Percentiles rank a stretch among this genome's conserved stretches.
Conservation (phyloP, 305 asterid species). For the Rubia peregrina region DNA sequence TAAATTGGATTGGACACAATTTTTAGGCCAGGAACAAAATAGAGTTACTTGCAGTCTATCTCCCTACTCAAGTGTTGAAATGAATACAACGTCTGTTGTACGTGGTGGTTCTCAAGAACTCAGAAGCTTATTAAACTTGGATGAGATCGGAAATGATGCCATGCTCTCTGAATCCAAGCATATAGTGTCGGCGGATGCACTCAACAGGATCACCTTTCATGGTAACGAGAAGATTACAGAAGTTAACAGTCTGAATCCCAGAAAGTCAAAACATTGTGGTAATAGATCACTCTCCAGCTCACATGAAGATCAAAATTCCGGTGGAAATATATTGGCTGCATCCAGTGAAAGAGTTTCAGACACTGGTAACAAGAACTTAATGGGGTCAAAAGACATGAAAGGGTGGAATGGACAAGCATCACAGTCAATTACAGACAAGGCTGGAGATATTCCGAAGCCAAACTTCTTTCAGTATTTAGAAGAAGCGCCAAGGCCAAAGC, state of each 20-base stretch:
- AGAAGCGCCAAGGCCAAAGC: slow-evolving; percentile 16
- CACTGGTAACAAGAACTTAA: slow-evolving; percentile 7
- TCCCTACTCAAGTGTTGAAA: slow-evolving; percentile 7
- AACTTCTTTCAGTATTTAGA: slow-evolving; percentile 14
- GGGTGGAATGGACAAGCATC: slow-evolving; percentile 18
- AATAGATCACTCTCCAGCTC: slow-evolving; percentile 11
- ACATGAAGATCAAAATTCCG: slow-evolving; percentile 6
- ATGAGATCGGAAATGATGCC: slow-evolving; percentile 14
- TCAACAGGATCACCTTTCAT: slow-evolving; percentile 9
- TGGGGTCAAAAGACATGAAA: slow-evolving; percentile 1
- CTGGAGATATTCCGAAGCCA: slow-evolving; percentile 9
- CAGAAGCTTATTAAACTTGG: slow-evolving; percentile 17
- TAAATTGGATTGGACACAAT: slow-evolving; percentile 3
- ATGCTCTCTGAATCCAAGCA: slow-evolving; percentile 18
- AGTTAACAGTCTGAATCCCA: slow-evolving; percentile 11
- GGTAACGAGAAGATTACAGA: slow-evolving; percentile 6
- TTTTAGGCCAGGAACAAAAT: slow-evolving; percentile 6
- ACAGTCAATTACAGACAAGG: slow-evolving; percentile 17
- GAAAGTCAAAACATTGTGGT: slow-evolving; percentile 14
- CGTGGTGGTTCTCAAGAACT: slow-evolving; percentile 8
- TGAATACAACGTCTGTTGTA: background rate
- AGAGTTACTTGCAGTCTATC: slow-evolving; percentile 1
- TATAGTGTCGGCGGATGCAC: slow-evolving; percentile 17
- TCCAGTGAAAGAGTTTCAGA: background rate
- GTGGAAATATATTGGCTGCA: slow-evolving; percentile 1